Conservation (phyloP, 2,329 filamentous ascomycete genomes). For the Alternaria gaisen region DNA sequence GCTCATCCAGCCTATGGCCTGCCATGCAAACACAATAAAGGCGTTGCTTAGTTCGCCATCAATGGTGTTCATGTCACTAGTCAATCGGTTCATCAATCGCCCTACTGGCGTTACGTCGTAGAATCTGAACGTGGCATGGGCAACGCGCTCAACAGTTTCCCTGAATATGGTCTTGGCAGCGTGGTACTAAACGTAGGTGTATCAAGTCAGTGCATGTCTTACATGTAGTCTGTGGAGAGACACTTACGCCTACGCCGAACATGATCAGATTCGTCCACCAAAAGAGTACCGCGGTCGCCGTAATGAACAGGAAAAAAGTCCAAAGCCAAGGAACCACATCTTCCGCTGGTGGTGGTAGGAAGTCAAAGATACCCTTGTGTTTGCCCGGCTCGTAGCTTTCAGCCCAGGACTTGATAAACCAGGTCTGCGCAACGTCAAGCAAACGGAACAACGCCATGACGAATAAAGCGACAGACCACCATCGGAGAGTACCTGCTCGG, state of each 20-base stretch:
- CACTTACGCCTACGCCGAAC: constrained; percentile 69
- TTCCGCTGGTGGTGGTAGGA: constrained; percentile 71
- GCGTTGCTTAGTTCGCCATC: constrained; percentile 84
- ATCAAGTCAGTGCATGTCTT: background rate
- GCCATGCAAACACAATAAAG: constrained; percentile 75
- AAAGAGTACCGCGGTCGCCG: constrained; percentile 50
- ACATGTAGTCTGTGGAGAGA: background rate
- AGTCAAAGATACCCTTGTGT: constrained; percentile 47
- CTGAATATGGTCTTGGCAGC: constrained; percentile 80
- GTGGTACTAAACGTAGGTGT: constrained; percentile 58
- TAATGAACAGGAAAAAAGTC: constrained; percentile 70
- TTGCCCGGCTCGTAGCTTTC: constrained; percentile 68
- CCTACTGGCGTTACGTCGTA: constrained; percentile 92
- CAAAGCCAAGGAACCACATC: constrained; percentile 79
- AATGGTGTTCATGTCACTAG: constrained; percentile 87
- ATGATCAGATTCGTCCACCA: constrained; percentile 72
- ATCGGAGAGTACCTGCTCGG: constrained; percentile 77
- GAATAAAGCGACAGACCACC: constrained; percentile 73
- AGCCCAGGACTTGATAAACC: constrained; percentile 89
- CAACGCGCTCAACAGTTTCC: constrained; percentile 75
- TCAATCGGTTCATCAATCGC: constrained; percentile 89
- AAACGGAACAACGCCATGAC: constrained; percentile 71
- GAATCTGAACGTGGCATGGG: constrained; percentile 84
- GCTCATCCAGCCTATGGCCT: constrained; percentile 74
- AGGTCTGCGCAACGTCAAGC: constrained; percentile 72